phyloP scores from a whole-genome alignment of 2,329 filamentous ascomycete species.

The Cordyceps militaris region DNA sequence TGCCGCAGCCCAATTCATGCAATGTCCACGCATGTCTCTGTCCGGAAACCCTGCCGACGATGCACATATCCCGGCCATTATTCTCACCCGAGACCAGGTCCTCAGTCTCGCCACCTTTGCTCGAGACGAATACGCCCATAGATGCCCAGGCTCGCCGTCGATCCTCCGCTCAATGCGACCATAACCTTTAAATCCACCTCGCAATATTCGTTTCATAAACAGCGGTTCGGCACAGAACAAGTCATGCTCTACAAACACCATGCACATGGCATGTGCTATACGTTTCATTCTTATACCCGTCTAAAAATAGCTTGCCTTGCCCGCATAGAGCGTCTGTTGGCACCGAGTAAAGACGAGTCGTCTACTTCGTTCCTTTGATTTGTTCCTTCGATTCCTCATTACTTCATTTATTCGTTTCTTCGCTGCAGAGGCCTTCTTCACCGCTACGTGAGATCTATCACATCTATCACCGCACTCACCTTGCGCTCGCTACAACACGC shows the following conservation, averaged over 20 bases:
- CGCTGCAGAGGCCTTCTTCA: neutral
- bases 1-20: too few relatives aligned
- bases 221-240: neutral
- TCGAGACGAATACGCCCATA: neutral
- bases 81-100: neutral
- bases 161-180: neutral
- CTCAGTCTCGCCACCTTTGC: neutral
- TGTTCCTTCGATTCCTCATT: too few relatives aligned
- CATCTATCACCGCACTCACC: constrained; percentile 23
- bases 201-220: neutral
- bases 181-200: too few relatives aligned
- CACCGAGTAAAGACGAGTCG: too few relatives aligned
- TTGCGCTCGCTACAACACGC: constrained; percentile 38
- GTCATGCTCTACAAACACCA: too few relatives aligned
- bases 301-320: too few relatives aligned
- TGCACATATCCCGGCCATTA: neutral
- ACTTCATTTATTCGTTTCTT: too few relatives aligned
- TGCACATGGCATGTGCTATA: neutral
- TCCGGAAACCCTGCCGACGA: neutral
- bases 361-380: neutral
- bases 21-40: neutral
- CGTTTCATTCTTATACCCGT: too few relatives aligned
- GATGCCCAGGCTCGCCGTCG: too few relatives aligned
- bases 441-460: constrained; percentile 28
- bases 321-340: too few relatives aligned